A percentile compares a stretch with the other conserved stretches of the same genome.
These are phyloP conservation scores for Metarhizium sp. DNA, from an alignment of 2,329 filamentous ascomycete species.

Conservation along the genomic window DNA sequence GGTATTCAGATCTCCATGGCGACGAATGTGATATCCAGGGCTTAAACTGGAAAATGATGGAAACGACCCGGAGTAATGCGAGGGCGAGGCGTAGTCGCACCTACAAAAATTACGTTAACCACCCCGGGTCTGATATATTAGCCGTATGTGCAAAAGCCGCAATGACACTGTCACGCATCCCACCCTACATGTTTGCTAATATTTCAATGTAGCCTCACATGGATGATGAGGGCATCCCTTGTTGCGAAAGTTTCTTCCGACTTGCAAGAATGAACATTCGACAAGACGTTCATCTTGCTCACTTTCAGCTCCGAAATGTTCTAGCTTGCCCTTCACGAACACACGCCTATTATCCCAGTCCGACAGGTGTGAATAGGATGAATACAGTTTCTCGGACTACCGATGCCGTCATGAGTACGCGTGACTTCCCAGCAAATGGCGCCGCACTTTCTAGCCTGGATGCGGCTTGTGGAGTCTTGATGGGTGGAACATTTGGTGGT, in stretches of 20 bases:
- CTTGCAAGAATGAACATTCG: slow-evolving; percentile 49
- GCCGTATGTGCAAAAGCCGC: slow-evolving; percentile 29
- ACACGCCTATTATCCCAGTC: slow-evolving; percentile 47
- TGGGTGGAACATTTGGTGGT: slow-evolving; percentile 50
- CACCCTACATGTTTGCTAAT: not conserved
- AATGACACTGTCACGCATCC: not conserved
- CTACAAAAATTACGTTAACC: slow-evolving; percentile 51
- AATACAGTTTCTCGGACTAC: slow-evolving; percentile 38
- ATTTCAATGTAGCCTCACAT: slow-evolving; percentile 4
- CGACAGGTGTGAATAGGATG: slow-evolving; percentile 38
- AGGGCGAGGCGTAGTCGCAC: slow-evolving; percentile 35
- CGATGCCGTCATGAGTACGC: slow-evolving; percentile 36
- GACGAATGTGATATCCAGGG: slow-evolving; percentile 51
- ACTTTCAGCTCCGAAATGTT: slow-evolving; percentile 58
- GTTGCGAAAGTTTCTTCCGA: slow-evolving; percentile 42
- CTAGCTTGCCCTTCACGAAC: slow-evolving; percentile 47
- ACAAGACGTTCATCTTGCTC: slow-evolving; percentile 44
- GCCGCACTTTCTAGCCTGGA: slow-evolving; percentile 41
- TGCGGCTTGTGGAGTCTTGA: slow-evolving; percentile 43
- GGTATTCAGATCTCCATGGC: slow-evolving; percentile 41
- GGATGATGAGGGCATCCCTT: slow-evolving; percentile 21
- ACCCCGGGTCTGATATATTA: slow-evolving; percentile 35
- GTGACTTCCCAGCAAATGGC: slow-evolving; percentile 24
- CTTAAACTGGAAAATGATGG: slow-evolving; percentile 45
- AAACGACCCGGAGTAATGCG: slow-evolving; percentile 39